Base-by-base conservation (phyloP, 805 yeast genomes). In the Hanseniaspora mollemarum region DNA sequence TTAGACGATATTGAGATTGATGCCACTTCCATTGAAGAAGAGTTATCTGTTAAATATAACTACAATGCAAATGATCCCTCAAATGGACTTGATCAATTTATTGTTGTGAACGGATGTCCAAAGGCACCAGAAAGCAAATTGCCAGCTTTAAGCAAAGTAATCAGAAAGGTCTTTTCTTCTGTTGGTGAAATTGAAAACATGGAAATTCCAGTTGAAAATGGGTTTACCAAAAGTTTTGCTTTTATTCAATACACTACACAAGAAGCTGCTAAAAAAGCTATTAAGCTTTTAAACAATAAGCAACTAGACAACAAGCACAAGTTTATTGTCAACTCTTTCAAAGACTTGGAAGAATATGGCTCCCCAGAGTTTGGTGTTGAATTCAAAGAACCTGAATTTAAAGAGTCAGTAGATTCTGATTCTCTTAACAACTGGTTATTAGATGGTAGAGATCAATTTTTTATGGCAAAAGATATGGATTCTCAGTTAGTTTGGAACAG, bases 71-170 rank as follows among this genome's bases (percentile, higher is more conserved):
- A 77, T 52, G 78, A 75, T 49, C 78, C 76, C 48, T 46, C 49
- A 18, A 69, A 73, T 53, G 76, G 79, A 46, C 73, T 84, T 52
- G 95, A 85, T 61, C 77, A 77, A 60, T 87, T 78, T 62, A 78
- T 90, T 53, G 84, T 90, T 28, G 83, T 87, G 46, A 96, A 87
- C 64, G 98, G 98, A 43, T 88, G 95, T 10, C 99, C 99, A 58
- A 73, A 87, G 55, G 95, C 95, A 24, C 95, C 96, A 53, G 94
- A 82, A 63, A 66, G 86, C 49, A 92, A 92, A 69, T 84, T 80
- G 46, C 84, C 87, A 51, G 78, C 84, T 53, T 75, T 92, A 63
- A 76, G 80, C 58, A 88, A 86, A 66, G 96, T 94, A 41, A 75
- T 92, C 62, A 77, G 75, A 58, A 90, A 88, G 70, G 74, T 87